Evolutionary conservation across 768 basidiomycete genomes (phyloP).

Genomic region (Neoboletus subvelutipes): DNA sequence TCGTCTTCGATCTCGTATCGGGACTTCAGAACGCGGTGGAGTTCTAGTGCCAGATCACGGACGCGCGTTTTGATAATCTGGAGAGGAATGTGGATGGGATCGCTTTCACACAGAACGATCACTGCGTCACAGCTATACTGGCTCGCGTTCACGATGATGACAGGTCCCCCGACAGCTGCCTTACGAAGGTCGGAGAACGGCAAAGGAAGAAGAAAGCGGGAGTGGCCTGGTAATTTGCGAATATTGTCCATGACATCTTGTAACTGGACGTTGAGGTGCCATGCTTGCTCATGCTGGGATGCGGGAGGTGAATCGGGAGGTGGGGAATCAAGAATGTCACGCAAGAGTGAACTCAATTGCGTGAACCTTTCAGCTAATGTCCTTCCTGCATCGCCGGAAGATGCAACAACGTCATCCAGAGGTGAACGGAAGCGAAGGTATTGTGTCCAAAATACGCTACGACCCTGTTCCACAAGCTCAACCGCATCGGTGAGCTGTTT

Average conservation of each 20-base stretch:
- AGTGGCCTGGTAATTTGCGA: conserved; percentile 19
- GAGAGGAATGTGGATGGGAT: conserved; percentile 8
- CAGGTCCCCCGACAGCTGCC: conserved; percentile 15
- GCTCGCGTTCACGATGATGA: too few relatives aligned
- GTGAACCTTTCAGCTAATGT: not conserved
- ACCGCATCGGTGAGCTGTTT: conserved; percentile 17
- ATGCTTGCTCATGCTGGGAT: conserved; percentile 2
- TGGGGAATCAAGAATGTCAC: conserved; percentile 2
- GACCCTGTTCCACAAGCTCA: conserved; percentile 32
- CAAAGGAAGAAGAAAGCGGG: conserved; percentile 25
- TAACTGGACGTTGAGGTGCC: not conserved
- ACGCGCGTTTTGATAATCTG: not conserved
- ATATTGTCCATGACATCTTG: conserved; percentile 13
- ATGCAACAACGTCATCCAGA: not conserved
- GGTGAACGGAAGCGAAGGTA: conserved; percentile 11
- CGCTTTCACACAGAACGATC: conserved; percentile 14
- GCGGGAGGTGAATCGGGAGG: not conserved
- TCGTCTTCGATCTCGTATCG: not conserved
- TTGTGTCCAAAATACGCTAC: conserved; percentile 21
- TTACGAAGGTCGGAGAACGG: conserved; percentile 13
- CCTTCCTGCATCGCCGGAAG: not conserved
- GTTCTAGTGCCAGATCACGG: not conserved
- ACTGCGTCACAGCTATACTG: conserved; percentile 32
- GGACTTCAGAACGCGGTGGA: not conserved
- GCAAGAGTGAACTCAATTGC: conserved; percentile 3